Conservation (phyloP, 2,329 filamentous ascomycete species). For the Dryadomyces quercus-mongolicae region DNA sequence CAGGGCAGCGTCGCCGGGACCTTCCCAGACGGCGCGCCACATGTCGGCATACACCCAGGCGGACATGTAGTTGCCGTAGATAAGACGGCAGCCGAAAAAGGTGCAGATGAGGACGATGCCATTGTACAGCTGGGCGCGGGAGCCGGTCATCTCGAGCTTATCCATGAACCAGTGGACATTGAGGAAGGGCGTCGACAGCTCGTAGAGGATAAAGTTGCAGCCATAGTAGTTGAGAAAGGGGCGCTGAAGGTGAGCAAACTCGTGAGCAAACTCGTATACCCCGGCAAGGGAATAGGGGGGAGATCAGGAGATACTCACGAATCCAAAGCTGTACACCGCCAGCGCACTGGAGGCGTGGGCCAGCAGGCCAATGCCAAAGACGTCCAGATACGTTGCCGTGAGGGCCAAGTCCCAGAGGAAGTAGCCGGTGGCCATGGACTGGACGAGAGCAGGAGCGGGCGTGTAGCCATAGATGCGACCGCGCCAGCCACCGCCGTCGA, state of each 20-base stretch:
- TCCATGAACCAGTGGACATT: slow-evolving; percentile 92
- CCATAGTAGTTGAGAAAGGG: slow-evolving; percentile 80
- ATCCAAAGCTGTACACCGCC: slow-evolving; percentile 64
- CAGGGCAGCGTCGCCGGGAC: slow-evolving; percentile 18
- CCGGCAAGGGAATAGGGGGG: not conserved
- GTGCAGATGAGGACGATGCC: slow-evolving; percentile 58
- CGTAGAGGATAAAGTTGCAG: slow-evolving; percentile 73
- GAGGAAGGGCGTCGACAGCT: slow-evolving; percentile 72
- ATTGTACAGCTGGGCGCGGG: slow-evolving; percentile 62
- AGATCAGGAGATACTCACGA: slow-evolving; percentile 43
- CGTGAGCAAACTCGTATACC: not conserved
- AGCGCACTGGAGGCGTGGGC: slow-evolving; percentile 67
- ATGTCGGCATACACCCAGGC: slow-evolving; percentile 59
- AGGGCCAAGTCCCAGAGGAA: slow-evolving; percentile 74
- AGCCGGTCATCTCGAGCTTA: slow-evolving; percentile 71
- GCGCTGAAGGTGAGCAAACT: slow-evolving; percentile 39
- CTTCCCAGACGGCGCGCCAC: slow-evolving; percentile 41
- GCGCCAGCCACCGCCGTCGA: slow-evolving; percentile 27
- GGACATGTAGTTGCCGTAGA: slow-evolving; percentile 68
- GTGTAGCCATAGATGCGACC: slow-evolving; percentile 70
- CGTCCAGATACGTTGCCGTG: slow-evolving; percentile 52
- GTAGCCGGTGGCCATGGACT: slow-evolving; percentile 67
- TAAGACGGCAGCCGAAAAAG: slow-evolving; percentile 65
- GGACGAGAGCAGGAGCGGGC: slow-evolving; percentile 57
- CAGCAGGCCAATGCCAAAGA: slow-evolving; percentile 67